Evolutionary conservation across 148 eudicot species (phyloP), one percentile per base, ranked within the genome.

Genomic region (Nyssa sinensis): DNA sequence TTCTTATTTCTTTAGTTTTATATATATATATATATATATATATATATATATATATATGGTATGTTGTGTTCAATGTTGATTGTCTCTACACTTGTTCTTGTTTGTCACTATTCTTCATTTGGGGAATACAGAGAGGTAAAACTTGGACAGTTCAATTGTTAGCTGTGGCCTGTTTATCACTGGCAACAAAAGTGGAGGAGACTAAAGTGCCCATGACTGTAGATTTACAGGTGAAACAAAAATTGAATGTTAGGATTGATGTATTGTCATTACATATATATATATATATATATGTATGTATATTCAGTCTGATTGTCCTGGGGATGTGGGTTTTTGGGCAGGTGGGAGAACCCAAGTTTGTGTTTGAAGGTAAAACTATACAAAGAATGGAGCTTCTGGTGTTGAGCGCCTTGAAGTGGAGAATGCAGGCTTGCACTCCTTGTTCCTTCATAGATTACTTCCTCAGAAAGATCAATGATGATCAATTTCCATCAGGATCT

Each of bases 371-470:
- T 4, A 92, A 88, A 87, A 88, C 94, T 0, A 85, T 95, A 72
- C 88, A 79, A 70, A 93, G 87, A 80, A 93, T 91, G 99, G 99
- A 92, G 81, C 84, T 92, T 64, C 28, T 92, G 75, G 88, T 95
- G 70, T 80, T 92, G 78, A 85, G 76, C 76, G 84, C 84, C 19
- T 85, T 95, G 82, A 75, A 87, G 0, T 95, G 99, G 99, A 89
- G 79, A 67, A 83, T 95, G 87, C 81, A 81, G 73, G 84, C 93
- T 67, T 64, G 83, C 44, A 92, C 99, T 44, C 93, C 99, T 12
- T 90, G 84, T 81, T 85, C 91, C 8, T 92, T 86, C 83, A 62
- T 95, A 21, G 91, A 92, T 59, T 85, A 81, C 59, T 86, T 85
- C 31, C 83, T 92, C 12, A 68, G 61, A 12, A 83, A 86, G 74